Evolutionary conservation across 2,329 filamentous ascomycete genomes (phyloP).

Genomic region (Raffaelea ambrosiae): DNA sequence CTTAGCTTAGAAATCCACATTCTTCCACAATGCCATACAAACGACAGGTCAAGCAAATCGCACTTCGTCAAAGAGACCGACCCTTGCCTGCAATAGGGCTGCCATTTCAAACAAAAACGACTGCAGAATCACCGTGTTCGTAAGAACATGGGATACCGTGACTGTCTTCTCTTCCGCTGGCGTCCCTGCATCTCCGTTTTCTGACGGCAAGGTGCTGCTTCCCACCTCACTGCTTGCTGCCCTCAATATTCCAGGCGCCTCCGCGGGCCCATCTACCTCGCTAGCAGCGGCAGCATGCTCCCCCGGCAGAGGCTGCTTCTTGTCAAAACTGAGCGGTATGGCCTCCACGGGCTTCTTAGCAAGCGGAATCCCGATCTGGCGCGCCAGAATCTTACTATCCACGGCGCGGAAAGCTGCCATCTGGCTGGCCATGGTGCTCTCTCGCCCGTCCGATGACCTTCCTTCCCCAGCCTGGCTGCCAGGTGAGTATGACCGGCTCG

Average conservation of each 20-base stretch:
- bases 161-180: conserved; percentile 33
- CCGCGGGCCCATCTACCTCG: no score
- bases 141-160: conserved; percentile 69
- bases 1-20: no score
- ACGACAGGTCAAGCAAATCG: conserved; percentile 42
- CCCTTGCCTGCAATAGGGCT: conserved; percentile 65
- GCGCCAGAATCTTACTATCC: conserved; percentile 52
- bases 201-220: conserved; percentile 7
- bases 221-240: conserved; percentile 5
- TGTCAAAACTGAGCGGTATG: conserved; percentile 38
- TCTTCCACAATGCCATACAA: no score
- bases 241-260: neutral
- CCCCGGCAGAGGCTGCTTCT: conserved; percentile 17
- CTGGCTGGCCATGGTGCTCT: conserved; percentile 37
- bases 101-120: conserved; percentile 72
- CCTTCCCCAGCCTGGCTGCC: conserved; percentile 18
- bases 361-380: conserved; percentile 36
- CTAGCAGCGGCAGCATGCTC: no score
- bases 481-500: conserved; percentile 32
- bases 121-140: conserved; percentile 71
- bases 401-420: conserved; percentile 54
- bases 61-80: conserved; percentile 68
- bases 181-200: conserved; percentile 11
- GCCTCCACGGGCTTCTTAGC: conserved; percentile 17
- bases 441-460: conserved; percentile 16